Percentiles rank a stretch among this genome's conserved stretches.
phyloP scores from a whole-genome alignment of 2,329 filamentous ascomycete species.

The Teratosphaeria pseudoeucalypti region DNA sequence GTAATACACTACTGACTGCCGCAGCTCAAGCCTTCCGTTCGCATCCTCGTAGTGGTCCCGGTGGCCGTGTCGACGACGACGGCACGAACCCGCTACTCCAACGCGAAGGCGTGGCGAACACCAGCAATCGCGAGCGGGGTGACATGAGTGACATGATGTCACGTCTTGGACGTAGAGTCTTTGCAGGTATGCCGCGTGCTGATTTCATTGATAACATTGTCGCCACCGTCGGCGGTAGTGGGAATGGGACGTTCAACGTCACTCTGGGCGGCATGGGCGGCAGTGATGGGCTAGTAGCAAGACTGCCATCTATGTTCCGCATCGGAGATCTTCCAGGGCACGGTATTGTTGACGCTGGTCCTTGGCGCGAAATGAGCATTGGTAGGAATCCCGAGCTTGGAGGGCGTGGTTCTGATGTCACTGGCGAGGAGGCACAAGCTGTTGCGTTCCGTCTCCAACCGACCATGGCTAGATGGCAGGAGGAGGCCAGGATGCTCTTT shows the following conservation, averaged over 20 bases:
- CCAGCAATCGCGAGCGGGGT: constrained; percentile 1
- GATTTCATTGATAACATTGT: constrained; percentile 18
- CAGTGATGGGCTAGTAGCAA: constrained; percentile 2
- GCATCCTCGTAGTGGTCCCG: constrained; percentile 3
- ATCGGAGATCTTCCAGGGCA: constrained; percentile 8
- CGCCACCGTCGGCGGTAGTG: constrained; percentile 9
- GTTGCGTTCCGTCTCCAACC: constrained; percentile 62
- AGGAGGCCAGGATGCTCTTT: constrained; percentile 82
- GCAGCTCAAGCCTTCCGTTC: constrained; percentile 5
- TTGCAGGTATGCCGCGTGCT: constrained; percentile 9
- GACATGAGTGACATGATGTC: not conserved
- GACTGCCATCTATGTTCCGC: constrained; percentile 14
- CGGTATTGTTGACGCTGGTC: not conserved
- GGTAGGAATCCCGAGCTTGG: constrained; percentile 1
- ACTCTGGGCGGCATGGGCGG: constrained; percentile 13
- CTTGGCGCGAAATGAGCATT: constrained; percentile 13
- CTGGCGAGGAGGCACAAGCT: constrained; percentile 58
- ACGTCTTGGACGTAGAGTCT: constrained; percentile 11
- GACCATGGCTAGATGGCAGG: constrained; percentile 72
- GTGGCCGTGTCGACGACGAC: constrained; percentile 53
- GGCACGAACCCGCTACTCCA: constrained; percentile 80
- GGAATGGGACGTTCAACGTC: constrained; percentile 15
- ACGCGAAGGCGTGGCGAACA: constrained; percentile 11
- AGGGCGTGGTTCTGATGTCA: constrained; percentile 16
- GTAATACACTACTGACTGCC: not conserved